These are phyloP conservation scores for Lentinula sp. DNA, from an alignment of 768 basidiomycete genomes.

Conservation along the genomic window DNA sequence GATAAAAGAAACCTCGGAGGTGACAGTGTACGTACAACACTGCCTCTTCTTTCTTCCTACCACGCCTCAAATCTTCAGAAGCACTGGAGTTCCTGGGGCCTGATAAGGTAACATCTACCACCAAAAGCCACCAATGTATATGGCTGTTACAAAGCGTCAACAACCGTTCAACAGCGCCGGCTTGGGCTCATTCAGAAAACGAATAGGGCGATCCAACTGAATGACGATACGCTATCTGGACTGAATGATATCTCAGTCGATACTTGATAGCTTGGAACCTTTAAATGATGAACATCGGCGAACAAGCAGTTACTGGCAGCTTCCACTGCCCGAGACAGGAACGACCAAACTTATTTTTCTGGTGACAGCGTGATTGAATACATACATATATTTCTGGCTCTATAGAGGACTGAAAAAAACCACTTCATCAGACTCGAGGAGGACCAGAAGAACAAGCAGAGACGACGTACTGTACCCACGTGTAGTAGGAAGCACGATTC, in stretches of 20 bases:
- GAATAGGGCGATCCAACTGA: background rate
- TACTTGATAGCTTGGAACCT: background rate
- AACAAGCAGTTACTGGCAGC: background rate
- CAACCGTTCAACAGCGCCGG: background rate
- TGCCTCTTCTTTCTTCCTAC: background rate
- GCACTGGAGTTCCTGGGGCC: background rate
- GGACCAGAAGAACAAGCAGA: background rate
- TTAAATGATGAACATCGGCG: background rate
- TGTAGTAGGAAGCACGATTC: background rate
- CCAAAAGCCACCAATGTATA: background rate
- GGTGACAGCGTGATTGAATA: background rate
- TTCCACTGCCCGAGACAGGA: background rate
- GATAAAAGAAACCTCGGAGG: background rate
- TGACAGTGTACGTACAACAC: background rate
- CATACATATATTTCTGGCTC: background rate
- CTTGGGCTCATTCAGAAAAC: background rate
- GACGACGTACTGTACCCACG: background rate
- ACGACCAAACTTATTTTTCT: background rate
- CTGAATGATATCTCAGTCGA: background rate
- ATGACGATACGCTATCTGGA: background rate
- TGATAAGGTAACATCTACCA: background rate
- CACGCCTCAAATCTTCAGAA: background rate
- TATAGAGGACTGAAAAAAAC: background rate
- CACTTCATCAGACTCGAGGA: background rate
- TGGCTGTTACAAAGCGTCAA: background rate